phyloP scores from a whole-genome alignment of 495 filamentous ascomycete species.

The Penicillium paxilli region DNA sequence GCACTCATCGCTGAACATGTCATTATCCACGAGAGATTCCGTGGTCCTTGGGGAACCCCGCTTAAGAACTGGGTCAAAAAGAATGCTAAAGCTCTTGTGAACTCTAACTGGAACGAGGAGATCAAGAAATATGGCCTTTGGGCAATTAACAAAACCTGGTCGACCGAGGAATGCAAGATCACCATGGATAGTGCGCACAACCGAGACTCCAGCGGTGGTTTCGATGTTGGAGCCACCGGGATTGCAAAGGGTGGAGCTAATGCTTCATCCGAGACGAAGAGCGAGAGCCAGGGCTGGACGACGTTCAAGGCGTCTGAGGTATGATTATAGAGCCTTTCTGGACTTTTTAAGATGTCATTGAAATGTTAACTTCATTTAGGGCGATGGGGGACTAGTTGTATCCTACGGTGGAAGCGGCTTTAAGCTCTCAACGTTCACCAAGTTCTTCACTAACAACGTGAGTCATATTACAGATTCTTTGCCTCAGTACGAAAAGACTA shows the following conservation, averaged over 20 bases:
- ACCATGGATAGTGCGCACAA: constrained; percentile 5
- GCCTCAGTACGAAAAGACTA: neutral
- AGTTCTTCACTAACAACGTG: constrained; percentile 4
- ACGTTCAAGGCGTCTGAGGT: constrained; percentile 8
- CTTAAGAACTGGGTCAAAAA: constrained; percentile 6
- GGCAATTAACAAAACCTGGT: constrained; percentile 11
- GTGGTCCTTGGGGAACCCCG: neutral
- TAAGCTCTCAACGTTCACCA: neutral
- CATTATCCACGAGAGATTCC: constrained; percentile 3
- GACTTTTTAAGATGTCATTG: neutral
- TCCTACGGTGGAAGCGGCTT: constrained; percentile 8
- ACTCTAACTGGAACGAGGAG: neutral
- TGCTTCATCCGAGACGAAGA: constrained; percentile 3
- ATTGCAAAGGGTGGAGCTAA: constrained; percentile 8
- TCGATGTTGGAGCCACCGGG: constrained; percentile 13
- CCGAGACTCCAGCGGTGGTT: constrained; percentile 11
- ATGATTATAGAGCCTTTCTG: neutral
- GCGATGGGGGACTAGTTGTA: neutral
- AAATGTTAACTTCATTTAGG: neutral
- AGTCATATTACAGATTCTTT: neutral
- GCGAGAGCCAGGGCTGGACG: constrained; percentile 7
- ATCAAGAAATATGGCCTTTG: constrained; percentile 13
- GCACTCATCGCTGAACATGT: constrained; percentile 1
- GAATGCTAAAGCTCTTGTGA: constrained; percentile 8
- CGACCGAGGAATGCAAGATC: constrained; percentile 10